Evolutionary conservation across 495 filamentous ascomycete species (phyloP), one percentile per base, ranked within the genome.

Genomic region (Tuber microsphaerosporum): DNA sequence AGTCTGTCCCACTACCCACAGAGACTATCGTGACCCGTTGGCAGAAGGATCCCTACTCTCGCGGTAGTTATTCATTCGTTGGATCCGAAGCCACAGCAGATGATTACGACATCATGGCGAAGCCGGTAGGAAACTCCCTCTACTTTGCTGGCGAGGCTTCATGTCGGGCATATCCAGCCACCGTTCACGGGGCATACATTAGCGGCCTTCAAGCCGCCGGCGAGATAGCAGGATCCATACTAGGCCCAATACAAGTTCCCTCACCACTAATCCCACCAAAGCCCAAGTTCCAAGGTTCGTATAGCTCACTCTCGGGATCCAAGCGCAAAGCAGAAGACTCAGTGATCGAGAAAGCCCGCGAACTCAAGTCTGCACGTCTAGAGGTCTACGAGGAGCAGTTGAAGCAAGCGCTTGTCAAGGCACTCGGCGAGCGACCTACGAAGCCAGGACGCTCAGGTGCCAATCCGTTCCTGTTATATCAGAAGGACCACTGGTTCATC

Each of bases 121-220:
- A 88, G 77, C 85, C 90, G 2, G 86, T 97, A 70, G 93, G 92
- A 51, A 97, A 95, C 75, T 75, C 74, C 19, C 85, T 99, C 26
- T 94, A 94, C 85, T 99, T 99, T 84, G 95, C 96, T 6, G 95
- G 95, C 39, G 95, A 99, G 85, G 94, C 95, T 56, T 97, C 95
- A 5, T 97, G 91, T 83, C 93, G 92, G 70, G 96, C 93, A 3
- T 94, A 99, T 83, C 95, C 95, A 14, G 95, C 95, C 42, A 98
- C 95, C 8, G 95, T 98, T 1, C 95, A 99, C 79, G 95, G 95
- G 10, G 95, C 95, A 9, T 99, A 97, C 83, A 89, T 99, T 34
- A 96, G 94, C 12, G 95, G 95, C 14, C 87, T 97, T 5, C 90
- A 94, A 26, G 94, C 92, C 6, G 95, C 96, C 4, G 88, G 92